phyloP scores from a whole-genome alignment of 2,329 filamentous ascomycete species.

The Tolypocladium nubicola region DNA sequence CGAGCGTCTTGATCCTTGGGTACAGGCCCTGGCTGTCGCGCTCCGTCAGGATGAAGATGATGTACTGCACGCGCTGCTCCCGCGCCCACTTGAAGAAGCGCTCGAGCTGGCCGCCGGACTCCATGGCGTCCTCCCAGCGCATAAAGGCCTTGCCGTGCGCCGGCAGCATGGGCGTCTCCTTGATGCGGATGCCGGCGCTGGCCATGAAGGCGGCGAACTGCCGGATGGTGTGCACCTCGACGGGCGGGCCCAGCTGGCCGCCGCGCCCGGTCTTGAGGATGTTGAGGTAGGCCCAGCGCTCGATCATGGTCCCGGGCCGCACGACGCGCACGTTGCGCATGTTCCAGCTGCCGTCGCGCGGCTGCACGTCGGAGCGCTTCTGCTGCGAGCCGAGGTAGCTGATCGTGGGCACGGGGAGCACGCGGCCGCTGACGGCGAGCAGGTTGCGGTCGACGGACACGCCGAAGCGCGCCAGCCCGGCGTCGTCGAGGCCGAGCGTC shows the following conservation, averaged over 20 bases:
- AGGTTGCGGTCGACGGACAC: conserved; percentile 50
- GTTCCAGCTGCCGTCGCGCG: conserved; percentile 58
- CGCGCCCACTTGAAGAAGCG: conserved; percentile 20
- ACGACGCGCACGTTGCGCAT: conserved; percentile 48
- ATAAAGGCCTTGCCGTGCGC: conserved; percentile 6
- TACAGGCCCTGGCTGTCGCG: conserved; percentile 45
- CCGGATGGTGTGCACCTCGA: conserved; percentile 12
- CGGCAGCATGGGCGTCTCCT: conserved; percentile 6
- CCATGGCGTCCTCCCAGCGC: conserved; percentile 1
- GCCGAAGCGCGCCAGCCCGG: conserved; percentile 45
- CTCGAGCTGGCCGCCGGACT: conserved; percentile 10
- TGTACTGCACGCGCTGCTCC: conserved; percentile 28
- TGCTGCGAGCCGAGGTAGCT: conserved; percentile 36
- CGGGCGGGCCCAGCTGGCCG: neutral
- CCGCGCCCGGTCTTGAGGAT: conserved; percentile 12
- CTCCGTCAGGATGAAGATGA: conserved; percentile 50
- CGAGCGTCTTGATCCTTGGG: conserved; percentile 54
- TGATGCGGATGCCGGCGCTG: conserved; percentile 28
- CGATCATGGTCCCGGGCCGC: conserved; percentile 33
- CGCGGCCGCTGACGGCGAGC: conserved; percentile 61
- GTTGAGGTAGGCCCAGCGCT: conserved; percentile 39
- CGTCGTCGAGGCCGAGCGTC: conserved; percentile 46
- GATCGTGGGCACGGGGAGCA: conserved; percentile 51
- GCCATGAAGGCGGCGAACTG: conserved; percentile 27
- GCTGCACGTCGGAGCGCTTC: conserved; percentile 13